Percentiles rank a stretch among this genome's conserved stretches.
phyloP scores from a whole-genome alignment of 768 basidiomycete genomes.

The Candolleomyces eurysporus region DNA sequence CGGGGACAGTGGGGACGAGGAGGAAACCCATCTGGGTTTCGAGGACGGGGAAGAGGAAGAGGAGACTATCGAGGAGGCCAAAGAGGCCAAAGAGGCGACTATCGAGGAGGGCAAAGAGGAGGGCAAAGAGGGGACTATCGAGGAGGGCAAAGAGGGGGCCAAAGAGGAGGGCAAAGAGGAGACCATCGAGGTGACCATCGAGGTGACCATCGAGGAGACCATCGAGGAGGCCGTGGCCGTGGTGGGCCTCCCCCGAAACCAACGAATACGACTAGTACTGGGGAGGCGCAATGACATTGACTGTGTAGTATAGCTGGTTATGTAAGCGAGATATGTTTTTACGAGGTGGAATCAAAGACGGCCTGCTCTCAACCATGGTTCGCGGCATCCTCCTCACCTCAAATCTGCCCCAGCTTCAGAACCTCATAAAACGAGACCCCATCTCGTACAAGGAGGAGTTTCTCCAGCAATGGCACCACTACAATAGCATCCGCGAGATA shows the following conservation, averaged over 20 bases:
- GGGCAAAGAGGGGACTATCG: not conserved
- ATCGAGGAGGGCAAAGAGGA: constrained; percentile 3
- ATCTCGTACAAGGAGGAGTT: constrained; percentile 92
- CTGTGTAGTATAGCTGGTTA: not conserved
- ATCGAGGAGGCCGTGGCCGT: too few relatives aligned
- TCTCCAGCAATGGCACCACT: constrained; percentile 94
- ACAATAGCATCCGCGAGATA: constrained; percentile 82
- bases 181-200: not conserved
- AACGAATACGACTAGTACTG: too few relatives aligned
- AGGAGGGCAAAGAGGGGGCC: too few relatives aligned
- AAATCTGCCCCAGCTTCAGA: constrained; percentile 94
- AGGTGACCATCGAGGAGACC: too few relatives aligned
- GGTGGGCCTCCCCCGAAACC: too few relatives aligned
- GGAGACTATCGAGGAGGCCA: too few relatives aligned
- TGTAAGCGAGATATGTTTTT: not conserved
- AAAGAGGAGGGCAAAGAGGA: not conserved
- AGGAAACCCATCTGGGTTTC: constrained; percentile 2
- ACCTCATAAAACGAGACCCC: constrained; percentile 94
- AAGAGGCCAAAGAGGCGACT: constrained; percentile 13
- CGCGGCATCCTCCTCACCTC: constrained; percentile 79
- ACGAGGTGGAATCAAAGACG: constrained; percentile 7
- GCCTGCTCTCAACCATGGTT: constrained; percentile 27
- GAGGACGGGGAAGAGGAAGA: constrained; percentile 19
- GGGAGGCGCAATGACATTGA: too few relatives aligned
- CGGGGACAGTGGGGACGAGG: constrained; percentile 9